Evolutionary conservation across 2,329 filamentous ascomycete genomes (phyloP), one percentile per base, ranked within the genome.

Genomic region (Colletotrichum plurivorum): DNA sequence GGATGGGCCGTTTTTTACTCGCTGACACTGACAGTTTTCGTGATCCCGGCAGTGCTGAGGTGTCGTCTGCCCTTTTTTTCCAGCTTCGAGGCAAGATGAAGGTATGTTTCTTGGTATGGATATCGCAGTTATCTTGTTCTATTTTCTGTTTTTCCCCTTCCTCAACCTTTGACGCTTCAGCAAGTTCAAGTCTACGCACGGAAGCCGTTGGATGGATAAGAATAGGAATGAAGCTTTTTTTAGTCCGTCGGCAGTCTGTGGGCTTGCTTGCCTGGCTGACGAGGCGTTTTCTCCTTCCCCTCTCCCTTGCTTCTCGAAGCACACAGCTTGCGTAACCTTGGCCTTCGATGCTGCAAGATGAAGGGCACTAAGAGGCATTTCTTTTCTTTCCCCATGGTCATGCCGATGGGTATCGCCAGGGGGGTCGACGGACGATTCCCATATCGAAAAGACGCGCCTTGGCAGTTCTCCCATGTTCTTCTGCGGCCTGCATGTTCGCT

Each of bases 21-120:
- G 57, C 57, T 60, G 20, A 60, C 46, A 13, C 52, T 60, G 48
- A 51, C 48, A 27, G 15, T 15, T n/a, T n/a, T 12, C 8, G 25
- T 15, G 52, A 31, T 16, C 27, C 13, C 20, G 9, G 15, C 25
- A 7, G 25, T 54, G 48, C 15, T 20, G 48, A 39, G 27, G 27
- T 41, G 27, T n/a, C n/a, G 9, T 18, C 16, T 48, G 16, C 9
- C 8, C 16, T n/a, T 48, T 20, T 48, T n/a, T 48, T 43, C 43
- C 53, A 56, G 53, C 53, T 43, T 7, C 22, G 12, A 18, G 53
- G 53, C 53, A 56, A 56, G 31, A 56, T n/a, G 18, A 22, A 43
- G 25, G 15, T 45, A 25, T 25, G 39, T 41, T 36, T 22, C 15
- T 5, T 58, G 4, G 41, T 18, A 9, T 2, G 27, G 6, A 43